A percentile compares a stretch with the other conserved stretches of the same genome.
These are phyloP conservation scores for Hansenula sp. DNA, from an alignment of 1,139 yeast species.

Conservation along the genomic window DNA sequence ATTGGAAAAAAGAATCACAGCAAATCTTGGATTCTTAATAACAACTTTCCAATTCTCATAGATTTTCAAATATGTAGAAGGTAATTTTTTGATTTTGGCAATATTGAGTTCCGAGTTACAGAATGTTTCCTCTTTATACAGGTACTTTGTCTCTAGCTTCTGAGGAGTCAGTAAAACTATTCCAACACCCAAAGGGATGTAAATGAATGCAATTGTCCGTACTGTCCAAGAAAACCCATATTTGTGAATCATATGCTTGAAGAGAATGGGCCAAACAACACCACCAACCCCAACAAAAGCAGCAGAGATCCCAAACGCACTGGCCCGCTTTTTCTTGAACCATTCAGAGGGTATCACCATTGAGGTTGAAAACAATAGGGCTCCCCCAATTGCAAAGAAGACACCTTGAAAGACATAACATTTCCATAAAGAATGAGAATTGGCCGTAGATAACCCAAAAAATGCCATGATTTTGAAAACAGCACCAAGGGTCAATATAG, in stretches of 20 bases:
- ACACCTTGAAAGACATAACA: constrained; percentile 66
- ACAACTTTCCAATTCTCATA: neutral
- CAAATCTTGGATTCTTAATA: neutral
- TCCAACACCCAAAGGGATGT: neutral
- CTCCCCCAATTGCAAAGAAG: constrained; percentile 56
- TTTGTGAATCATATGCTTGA: neutral
- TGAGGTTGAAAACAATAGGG: constrained; percentile 56
- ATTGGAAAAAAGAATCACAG: constrained; percentile 3
- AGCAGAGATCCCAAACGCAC: constrained; percentile 51
- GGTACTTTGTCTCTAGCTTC: neutral
- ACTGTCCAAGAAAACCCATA: neutral
- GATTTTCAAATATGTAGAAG: neutral
- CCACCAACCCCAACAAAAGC: constrained; percentile 49
- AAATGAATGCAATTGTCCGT: neutral
- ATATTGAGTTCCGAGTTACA: neutral
- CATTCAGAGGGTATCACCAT: constrained; percentile 55
- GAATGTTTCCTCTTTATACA: neutral
- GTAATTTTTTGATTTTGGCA: neutral
- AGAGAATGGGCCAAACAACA: neutral
- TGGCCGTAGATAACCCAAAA: constrained; percentile 49
- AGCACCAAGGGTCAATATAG: constrained; percentile 43
- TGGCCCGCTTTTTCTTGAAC: constrained; percentile 53
- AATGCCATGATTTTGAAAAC: constrained; percentile 50
- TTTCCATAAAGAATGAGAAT: constrained; percentile 55
- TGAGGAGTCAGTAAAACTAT: neutral